These are phyloP conservation scores for Meyerozyma elateridarum DNA, from an alignment of 1,139 yeast genomes.

Conservation along the genomic window DNA sequence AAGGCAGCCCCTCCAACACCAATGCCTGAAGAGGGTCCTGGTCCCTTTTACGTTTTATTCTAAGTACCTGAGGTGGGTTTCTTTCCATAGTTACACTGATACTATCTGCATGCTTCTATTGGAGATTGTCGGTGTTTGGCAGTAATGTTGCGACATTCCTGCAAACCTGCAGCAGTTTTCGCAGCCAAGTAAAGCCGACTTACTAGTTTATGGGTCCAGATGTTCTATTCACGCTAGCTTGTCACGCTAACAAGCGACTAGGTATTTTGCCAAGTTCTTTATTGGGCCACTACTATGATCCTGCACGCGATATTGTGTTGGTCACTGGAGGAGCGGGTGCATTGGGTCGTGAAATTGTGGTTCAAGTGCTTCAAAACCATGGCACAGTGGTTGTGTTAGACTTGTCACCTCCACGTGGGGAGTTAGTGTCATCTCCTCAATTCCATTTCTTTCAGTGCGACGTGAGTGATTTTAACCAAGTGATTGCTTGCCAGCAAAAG, in stretches of 20 bases:
- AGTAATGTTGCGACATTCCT: no score
- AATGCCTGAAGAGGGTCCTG: slow-evolving; percentile 87
- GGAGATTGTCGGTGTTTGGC: no score
- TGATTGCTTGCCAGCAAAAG: slow-evolving; percentile 29
- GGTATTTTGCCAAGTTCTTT: slow-evolving; percentile 28
- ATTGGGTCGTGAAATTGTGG: slow-evolving; percentile 62
- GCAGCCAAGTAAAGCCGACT: slow-evolving; percentile 1
- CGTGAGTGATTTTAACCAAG: slow-evolving; percentile 45
- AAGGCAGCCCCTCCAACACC: slow-evolving; percentile 35
- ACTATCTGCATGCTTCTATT: no score
- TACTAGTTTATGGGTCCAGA: slow-evolving; percentile 1
- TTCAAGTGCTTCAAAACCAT: slow-evolving; percentile 32
- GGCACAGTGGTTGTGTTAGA: slow-evolving; percentile 65
- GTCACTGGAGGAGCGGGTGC: slow-evolving; percentile 84
- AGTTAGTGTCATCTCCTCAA: slow-evolving; percentile 23
- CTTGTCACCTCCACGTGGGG: slow-evolving; percentile 37
- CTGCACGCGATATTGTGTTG: slow-evolving; percentile 53
- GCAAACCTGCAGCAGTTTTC: background rate
- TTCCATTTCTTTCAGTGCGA: slow-evolving; percentile 64
- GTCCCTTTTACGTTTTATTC: slow-evolving; percentile 79
- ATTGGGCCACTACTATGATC: slow-evolving; percentile 50
- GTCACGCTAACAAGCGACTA: slow-evolving; percentile 24
- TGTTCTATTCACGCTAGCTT: slow-evolving; percentile 7
- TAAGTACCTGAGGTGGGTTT: slow-evolving; percentile 59
- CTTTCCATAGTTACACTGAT: no score